Conservation (phyloP, 75 land plant species). For the Adiantum capillusveneris region DNA sequence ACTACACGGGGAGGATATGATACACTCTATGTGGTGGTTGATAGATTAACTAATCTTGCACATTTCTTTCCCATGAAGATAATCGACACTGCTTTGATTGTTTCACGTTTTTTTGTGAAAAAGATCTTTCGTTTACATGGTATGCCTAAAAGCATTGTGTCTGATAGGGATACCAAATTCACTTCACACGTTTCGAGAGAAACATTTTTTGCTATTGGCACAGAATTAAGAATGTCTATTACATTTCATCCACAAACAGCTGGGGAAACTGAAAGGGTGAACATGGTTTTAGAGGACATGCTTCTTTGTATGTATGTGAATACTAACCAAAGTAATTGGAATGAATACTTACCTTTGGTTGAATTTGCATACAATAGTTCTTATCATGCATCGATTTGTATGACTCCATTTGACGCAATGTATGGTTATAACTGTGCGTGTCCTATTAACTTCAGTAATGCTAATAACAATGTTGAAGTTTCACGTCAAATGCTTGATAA, state of each 20-base stretch:
- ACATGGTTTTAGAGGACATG: conserved; percentile 11
- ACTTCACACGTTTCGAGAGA: conserved; percentile 12
- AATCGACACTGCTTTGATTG: background rate
- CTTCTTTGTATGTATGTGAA: conserved; percentile 13
- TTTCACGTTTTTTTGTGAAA: conserved; percentile 8
- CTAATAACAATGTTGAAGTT: background rate
- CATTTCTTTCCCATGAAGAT: conserved; percentile 13
- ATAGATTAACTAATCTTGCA: conserved; percentile 17
- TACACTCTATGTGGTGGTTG: conserved; percentile 17
- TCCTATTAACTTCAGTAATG: background rate
- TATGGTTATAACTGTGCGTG: background rate
- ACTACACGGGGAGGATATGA: conserved; percentile 5
- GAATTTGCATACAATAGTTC: conserved; percentile 31
- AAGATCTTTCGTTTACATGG: conserved; percentile 19
- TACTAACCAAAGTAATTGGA: conserved; percentile 12
- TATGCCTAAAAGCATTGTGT: conserved; percentile 7
- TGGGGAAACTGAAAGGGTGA: conserved; percentile 20
- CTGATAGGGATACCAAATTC: conserved; percentile 17
- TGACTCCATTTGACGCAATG: conserved; percentile 13
- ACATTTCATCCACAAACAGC: conserved; percentile 26
- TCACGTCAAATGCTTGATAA: background rate
- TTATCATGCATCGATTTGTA: conserved; percentile 9
- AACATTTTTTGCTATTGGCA: background rate
- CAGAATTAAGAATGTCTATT: background rate
- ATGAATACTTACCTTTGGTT: conserved; percentile 13